A percentile compares a stretch with the other conserved stretches of the same genome.
phyloP scores from a whole-genome alignment of 164 flowering plant species.

The Sextonia rubra region DNA sequence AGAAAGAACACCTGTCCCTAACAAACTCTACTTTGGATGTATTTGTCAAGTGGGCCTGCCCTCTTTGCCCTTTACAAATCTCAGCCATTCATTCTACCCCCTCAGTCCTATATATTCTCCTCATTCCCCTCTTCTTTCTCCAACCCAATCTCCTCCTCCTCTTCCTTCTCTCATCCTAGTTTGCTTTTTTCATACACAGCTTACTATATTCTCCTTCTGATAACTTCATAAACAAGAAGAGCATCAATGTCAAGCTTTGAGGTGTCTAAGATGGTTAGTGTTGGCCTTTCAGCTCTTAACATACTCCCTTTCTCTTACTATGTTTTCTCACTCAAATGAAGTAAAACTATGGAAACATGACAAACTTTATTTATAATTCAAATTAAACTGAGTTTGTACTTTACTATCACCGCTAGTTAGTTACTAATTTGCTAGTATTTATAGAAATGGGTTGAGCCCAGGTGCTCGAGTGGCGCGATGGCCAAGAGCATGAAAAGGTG shows the following conservation, averaged over 20 bases:
- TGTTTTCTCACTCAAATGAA: not conserved
- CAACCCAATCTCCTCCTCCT: conserved; percentile 5
- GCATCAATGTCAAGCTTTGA: conserved; percentile 45
- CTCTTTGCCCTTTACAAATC: conserved; percentile 22
- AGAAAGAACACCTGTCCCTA: not conserved
- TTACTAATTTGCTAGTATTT: too few relatives aligned
- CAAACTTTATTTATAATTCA: not conserved
- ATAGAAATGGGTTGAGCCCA: not conserved
- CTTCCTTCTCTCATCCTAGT: not conserved
- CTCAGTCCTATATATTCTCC: conserved; percentile 39
- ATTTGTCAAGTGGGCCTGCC: conserved; percentile 22
- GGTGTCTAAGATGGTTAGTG: conserved; percentile 38
- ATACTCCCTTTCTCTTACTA: not conserved
- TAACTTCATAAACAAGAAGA: not conserved
- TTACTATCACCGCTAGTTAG: not conserved
- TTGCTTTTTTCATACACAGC: conserved; percentile 1
- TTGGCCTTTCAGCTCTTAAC: not conserved
- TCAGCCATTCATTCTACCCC: conserved; percentile 37
- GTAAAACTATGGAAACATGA: not conserved
- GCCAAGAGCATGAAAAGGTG: not conserved
- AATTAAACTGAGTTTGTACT: not conserved
- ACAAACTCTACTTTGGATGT: conserved; percentile 1
- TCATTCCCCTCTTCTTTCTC: conserved; percentile 3
- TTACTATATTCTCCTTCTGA: not conserved
- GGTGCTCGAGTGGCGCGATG: not conserved